These are phyloP conservation scores for Saussurea involucrata DNA, from an alignment of 129 eudicot species.

Conservation along the genomic window DNA sequence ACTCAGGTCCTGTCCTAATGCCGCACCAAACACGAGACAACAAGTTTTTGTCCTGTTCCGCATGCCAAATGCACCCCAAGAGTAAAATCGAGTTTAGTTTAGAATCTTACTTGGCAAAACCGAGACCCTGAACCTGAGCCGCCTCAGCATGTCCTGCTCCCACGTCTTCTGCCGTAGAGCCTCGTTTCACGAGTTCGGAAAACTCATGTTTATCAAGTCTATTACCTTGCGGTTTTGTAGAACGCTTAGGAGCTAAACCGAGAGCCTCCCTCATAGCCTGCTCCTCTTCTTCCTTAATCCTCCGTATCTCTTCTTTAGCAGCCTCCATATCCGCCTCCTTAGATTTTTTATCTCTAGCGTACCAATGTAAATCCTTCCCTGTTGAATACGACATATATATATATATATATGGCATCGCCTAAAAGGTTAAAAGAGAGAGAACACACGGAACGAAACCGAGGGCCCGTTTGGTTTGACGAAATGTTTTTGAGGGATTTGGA, in stretches of 20 bases:
- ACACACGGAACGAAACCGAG: not conserved
- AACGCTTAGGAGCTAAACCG: slow-evolving; percentile 95
- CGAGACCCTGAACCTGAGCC: slow-evolving; percentile 92
- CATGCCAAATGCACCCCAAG: not conserved
- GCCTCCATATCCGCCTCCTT: slow-evolving; percentile 51
- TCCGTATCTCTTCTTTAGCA: slow-evolving; percentile 79
- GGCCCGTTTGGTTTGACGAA: too few relatives aligned
- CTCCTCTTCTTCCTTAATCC: slow-evolving; percentile 97
- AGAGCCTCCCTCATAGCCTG: slow-evolving; percentile 98
- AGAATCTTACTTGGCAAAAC: slow-evolving; percentile 70
- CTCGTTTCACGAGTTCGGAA: slow-evolving; percentile 88
- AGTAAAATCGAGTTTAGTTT: not conserved
- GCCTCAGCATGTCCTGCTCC: slow-evolving; percentile 99
- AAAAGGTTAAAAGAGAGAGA: not conserved
- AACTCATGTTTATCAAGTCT: slow-evolving; percentile 91
- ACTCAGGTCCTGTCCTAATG: not conserved
- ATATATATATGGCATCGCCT: not conserved
- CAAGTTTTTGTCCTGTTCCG: not conserved
- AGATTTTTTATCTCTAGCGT: slow-evolving; percentile 72
- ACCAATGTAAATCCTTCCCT: slow-evolving; percentile 98
- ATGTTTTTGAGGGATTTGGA: too few relatives aligned
- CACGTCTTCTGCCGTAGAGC: slow-evolving; percentile 97
- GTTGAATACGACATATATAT: slow-evolving; percentile 3
- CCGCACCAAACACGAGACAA: not conserved
- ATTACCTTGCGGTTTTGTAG: slow-evolving; percentile 63